Conservation (phyloP, 2,329 filamentous ascomycete species). For the Diaporthe aspalathi region DNA sequence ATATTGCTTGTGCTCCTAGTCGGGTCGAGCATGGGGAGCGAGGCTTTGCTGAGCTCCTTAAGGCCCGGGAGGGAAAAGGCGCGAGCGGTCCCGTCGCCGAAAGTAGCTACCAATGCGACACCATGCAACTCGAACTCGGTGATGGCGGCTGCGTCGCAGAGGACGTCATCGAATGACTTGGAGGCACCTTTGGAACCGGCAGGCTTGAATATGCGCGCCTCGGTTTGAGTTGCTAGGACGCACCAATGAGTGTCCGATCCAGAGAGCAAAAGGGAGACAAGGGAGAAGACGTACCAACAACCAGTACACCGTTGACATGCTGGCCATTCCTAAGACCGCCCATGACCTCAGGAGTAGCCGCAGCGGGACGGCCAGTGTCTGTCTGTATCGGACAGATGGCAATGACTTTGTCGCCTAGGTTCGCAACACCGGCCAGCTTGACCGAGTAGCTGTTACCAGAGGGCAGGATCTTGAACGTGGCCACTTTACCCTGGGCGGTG, state of each 20-base stretch:
- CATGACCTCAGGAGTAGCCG: constrained; percentile 80
- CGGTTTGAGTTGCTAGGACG: constrained; percentile 70
- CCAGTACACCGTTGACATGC: constrained; percentile 82
- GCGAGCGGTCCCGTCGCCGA: constrained; percentile 82
- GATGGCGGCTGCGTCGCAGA: constrained; percentile 85
- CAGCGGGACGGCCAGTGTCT: constrained; percentile 79
- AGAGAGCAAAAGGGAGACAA: too few species aligned
- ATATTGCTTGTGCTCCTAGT: constrained; percentile 76
- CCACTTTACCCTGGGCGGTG: constrained; percentile 84
- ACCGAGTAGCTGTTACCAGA: constrained; percentile 78
- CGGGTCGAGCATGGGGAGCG: constrained; percentile 78
- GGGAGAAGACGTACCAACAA: constrained; percentile 69
- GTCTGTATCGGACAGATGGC: constrained; percentile 83
- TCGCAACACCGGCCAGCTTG: constrained; percentile 74
- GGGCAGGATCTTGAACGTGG: constrained; percentile 91
- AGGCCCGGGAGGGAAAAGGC: constrained; percentile 89
- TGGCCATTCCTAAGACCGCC: constrained; percentile 79
- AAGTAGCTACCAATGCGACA: constrained; percentile 83
- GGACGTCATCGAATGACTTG: constrained; percentile 84
- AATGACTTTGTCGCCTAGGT: constrained; percentile 77
- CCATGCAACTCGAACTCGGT: constrained; percentile 80
- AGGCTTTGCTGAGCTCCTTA: constrained; percentile 80
- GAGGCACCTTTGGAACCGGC: constrained; percentile 89
- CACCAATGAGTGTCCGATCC: constrained; percentile 43
- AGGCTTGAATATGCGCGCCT: constrained; percentile 89